A percentile compares a stretch with the other conserved stretches of the same genome.
These are phyloP conservation scores for Chaetomium sp. DNA, from an alignment of 2,329 filamentous ascomycete species.

Conservation along the genomic window DNA sequence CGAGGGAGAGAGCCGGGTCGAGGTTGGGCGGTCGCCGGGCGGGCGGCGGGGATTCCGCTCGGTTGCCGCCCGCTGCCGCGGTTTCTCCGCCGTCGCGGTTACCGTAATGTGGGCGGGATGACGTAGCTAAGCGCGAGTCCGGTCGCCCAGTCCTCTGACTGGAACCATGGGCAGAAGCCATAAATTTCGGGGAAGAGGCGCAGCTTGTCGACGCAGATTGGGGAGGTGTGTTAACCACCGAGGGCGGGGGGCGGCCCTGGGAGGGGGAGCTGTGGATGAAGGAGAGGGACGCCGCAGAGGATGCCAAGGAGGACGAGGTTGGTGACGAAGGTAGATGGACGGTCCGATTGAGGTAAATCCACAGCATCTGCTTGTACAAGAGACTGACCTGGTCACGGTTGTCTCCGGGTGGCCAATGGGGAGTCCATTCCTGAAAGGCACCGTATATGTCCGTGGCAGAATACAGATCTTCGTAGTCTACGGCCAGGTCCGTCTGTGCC, in stretches of 20 bases:
- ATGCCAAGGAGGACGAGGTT: slow-evolving; percentile 24
- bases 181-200: slow-evolving; percentile 41
- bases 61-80: slow-evolving; percentile 23
- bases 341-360: slow-evolving; percentile 64
- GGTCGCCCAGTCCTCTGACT: neutral
- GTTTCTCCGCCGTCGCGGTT: neutral
- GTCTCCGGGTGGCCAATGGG: slow-evolving; percentile 60
- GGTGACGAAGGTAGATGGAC: slow-evolving; percentile 55
- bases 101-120: slow-evolving; percentile 13
- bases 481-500: slow-evolving; percentile 63
- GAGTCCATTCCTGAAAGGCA: slow-evolving; percentile 73
- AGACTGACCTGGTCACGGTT: slow-evolving; percentile 58
- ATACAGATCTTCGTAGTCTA: slow-evolving; percentile 73
- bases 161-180: neutral
- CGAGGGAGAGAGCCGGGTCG: slow-evolving; percentile 54
- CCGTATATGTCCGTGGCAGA: slow-evolving; percentile 75
- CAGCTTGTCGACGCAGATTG: slow-evolving; percentile 40
- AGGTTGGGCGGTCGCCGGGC: slow-evolving; percentile 51
- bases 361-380: slow-evolving; percentile 67
- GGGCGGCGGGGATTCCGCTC: slow-evolving; percentile 50
- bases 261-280: slow-evolving; percentile 24
- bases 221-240: slow-evolving; percentile 37
- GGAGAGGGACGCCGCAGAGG: slow-evolving; percentile 32
- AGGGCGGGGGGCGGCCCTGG: slow-evolving; percentile 25
- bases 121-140: slow-evolving; percentile 35